Evolutionary conservation across 768 basidiomycete species (phyloP).

Genomic region (Hygrocybe coccinea): DNA sequence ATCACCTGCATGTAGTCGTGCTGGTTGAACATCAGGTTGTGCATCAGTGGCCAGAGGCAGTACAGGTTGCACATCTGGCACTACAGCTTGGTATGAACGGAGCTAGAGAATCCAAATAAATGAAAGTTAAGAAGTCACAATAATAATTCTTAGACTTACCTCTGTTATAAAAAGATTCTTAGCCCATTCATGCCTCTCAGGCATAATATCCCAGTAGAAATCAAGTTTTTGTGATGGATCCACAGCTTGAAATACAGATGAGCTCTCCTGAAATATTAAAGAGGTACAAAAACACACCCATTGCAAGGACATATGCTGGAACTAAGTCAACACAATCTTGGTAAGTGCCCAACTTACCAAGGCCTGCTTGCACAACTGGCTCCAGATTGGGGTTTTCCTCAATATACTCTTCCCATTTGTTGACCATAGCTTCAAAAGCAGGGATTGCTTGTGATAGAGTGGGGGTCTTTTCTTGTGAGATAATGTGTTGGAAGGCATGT

Average conservation of each 20-base stretch:
- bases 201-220: not conserved
- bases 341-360: constrained; percentile 27
- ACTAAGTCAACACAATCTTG: constrained; percentile 12
- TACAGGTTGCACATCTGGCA: not conserved
- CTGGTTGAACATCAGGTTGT: constrained; percentile 9
- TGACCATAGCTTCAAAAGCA: constrained; percentile 22
- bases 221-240: constrained; percentile 7
- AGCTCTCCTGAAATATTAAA: not conserved
- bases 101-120: not conserved
- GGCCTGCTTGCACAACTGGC: constrained; percentile 22
- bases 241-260: constrained; percentile 1
- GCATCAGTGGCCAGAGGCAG: not conserved
- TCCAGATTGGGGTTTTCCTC: constrained; percentile 5
- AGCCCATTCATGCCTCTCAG: not conserved
- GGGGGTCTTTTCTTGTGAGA: constrained; percentile 28
- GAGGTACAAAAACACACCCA: constrained; percentile 16
- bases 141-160: not conserved
- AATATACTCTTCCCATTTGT: constrained; percentile 18
- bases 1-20: not conserved
- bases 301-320: constrained; percentile 23
- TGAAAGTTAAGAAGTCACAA: not conserved
- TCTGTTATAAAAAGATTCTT: not conserved
- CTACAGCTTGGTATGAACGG: not conserved
- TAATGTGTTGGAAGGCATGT: constrained; percentile 28
- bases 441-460: constrained; percentile 26